Base-by-base conservation (phyloP, 1,139 yeast species). In the Sugiyamaella xylanicola region DNA sequence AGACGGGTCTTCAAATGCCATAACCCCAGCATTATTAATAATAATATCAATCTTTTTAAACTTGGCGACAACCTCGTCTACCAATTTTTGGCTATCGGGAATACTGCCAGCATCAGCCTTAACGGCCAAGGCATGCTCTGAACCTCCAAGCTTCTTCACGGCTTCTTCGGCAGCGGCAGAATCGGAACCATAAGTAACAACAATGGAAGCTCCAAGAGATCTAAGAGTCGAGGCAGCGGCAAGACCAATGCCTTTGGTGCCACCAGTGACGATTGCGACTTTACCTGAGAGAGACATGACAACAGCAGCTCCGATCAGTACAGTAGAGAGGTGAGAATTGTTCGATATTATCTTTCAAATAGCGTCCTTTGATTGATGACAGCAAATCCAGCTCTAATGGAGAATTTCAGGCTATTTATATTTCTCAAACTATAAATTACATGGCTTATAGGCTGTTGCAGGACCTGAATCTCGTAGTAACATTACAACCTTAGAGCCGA, bases 151-250 rank as follows among this genome's bases (percentile, higher is more conserved):
- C 15, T 67, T 66, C 25, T 64, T 63, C 20, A 48, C 54, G 2
- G 73, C 71, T 19, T 65, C 59, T 0, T 57, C 60, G 5, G 59
- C 59, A 47, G 71, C 67, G 19, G 54, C 47, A 25, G 48, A 63
- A 36, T 65, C 69, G 0, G 68, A 65, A 20, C 59, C 60, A 49
- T 70, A 66, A 58, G 71, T 71, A 54, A 72, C 64, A 25, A 69
- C 70, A 2, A 61, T 63, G 15, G 61, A 61, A 40, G 72, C 72
- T 13, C 73, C 73, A 44, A 65, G 57, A 21, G 60, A 53, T 39
- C 69, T 69, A 63, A 72, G 61, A 36, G 62, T 70, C 35, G 68
- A 45, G 5, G 76, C 77, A 50, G 72, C 71, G 19, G 74, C 76
- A 22, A 72, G 60, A 8, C 77, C 77, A 37, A 74, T 74, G 3